These are phyloP conservation scores for Lophiotrema nucula DNA, from an alignment of 495 filamentous ascomycete species.

Conservation along the genomic window DNA sequence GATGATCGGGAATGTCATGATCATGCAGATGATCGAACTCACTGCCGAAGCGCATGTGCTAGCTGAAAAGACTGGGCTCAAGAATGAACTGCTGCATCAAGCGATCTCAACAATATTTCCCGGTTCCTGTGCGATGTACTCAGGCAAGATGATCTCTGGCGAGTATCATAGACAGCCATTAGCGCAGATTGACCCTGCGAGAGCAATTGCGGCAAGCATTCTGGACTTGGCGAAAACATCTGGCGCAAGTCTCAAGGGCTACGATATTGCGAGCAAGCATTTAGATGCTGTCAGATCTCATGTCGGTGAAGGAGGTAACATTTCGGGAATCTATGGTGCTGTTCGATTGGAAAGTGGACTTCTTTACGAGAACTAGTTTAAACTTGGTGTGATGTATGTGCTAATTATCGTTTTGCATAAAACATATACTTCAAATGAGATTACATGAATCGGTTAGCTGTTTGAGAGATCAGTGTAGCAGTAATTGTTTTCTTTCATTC, in stretches of 20 bases:
- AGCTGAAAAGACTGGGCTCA: constrained; percentile 70
- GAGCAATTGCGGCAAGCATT: not conserved
- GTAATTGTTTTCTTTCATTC: no score
- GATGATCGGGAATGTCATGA: constrained; percentile 79
- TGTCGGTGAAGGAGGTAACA: constrained; percentile 54
- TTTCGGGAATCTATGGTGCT: constrained; percentile 80
- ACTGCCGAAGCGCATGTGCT: constrained; percentile 70
- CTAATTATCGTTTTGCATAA: no score
- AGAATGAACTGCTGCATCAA: not conserved
- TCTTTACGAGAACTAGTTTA: constrained; percentile 55
- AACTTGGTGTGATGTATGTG: no score
- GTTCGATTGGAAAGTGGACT: constrained; percentile 65
- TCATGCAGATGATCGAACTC: constrained; percentile 74
- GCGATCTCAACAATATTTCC: not conserved
- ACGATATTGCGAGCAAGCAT: not conserved
- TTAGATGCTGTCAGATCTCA: not conserved
- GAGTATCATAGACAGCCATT: not conserved
- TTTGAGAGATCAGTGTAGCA: no score
- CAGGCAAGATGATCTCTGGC: not conserved
- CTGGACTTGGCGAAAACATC: not conserved
- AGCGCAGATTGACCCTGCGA: not conserved
- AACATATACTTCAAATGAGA: no score
- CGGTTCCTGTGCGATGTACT: not conserved
- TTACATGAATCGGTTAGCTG: no score
- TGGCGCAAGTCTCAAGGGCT: not conserved